A percentile compares a stretch with the other conserved stretches of the same genome.
These are phyloP conservation scores for Teratosphaeria zuluensis DNA, from an alignment of 2,329 filamentous ascomycete species.

Conservation along the genomic window DNA sequence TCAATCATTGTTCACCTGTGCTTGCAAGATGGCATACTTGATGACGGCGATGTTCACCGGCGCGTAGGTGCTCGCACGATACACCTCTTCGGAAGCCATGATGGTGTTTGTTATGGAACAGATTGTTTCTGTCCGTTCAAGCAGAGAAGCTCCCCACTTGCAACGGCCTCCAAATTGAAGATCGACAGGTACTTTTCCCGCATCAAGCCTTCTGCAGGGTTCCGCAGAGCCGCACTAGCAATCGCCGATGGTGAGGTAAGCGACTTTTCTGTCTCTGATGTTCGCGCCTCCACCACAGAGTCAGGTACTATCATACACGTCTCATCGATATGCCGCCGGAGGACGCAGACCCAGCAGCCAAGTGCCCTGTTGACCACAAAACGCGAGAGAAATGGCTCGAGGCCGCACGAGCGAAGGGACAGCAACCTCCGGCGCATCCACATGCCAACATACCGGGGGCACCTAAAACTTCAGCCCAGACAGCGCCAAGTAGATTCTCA, in stretches of 20 bases:
- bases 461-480: conserved; percentile 9
- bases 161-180: neutral
- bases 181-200: neutral
- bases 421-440: conserved; percentile 21
- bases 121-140: neutral
- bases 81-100: conserved; percentile 47
- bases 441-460: conserved; percentile 3
- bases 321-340: conserved; percentile 15
- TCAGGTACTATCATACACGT: neutral
- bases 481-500: conserved; percentile 19
- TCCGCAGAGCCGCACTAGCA: neutral
- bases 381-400: conserved; percentile 79
- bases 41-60: conserved; percentile 98
- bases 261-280: neutral
- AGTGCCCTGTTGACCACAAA: conserved; percentile 83
- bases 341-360: conserved; percentile 32
- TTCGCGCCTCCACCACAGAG: neutral
- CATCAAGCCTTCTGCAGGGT: neutral
- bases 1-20: neutral
- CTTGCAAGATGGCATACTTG: conserved; percentile 50
- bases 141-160: neutral
- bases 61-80: conserved; percentile 89
- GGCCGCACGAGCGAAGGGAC: conserved; percentile 45
- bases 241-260: neutral
- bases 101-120: conserved; percentile 1